Evolutionary conservation across 768 basidiomycete species (phyloP), one percentile per base, ranked within the genome.

Genomic region (Coprinopsis sp.): DNA sequence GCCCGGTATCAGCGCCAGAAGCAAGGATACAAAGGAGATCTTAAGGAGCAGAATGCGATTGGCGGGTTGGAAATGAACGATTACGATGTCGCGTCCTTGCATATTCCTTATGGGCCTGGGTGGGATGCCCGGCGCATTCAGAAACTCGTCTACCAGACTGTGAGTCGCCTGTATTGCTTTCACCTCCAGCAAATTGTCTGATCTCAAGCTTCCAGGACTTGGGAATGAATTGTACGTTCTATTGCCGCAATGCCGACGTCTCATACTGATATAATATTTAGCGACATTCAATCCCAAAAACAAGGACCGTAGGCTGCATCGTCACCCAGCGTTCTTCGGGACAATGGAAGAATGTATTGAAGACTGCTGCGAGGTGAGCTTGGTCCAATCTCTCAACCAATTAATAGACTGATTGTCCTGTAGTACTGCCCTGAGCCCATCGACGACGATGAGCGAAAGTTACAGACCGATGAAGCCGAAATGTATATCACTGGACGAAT

Each of bases 211-310:
- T 39, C 16, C 28, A 77, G 76, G 78, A 79, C 59, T 61, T 79
- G 31, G 75, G 78, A 19, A 76, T 79, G 77, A 78, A 77, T 49
- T 78, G 77, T 77, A 53, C 46, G 70, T 49, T 25, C 25, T 36
- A 36, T 6, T 5, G 34, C 3, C n/a, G 13, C 21, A 19, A 13
- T 10, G 27, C 27, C 23, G 7, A 23, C 13, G 24, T 14, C 6
- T 23, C 14, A 23, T 10, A 2, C 34, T 50, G 37, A 48, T 36
- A 24, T 33, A 28, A 34, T 41, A 34, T 58, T 1, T 50, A 79
- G 78, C 79, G 3, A 76, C 77, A 1, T 83, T 72, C 59, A 82
- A 82, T 46, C 78, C 79, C 2, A 81, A 78, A 64, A 82, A 82
- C 61, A 77, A 81, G 51, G 72, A 68, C 10, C 67, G 79, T 11